Evolutionary conservation across 163 green algal species (phyloP).

Genomic region (Chloromonas sp.): DNA sequence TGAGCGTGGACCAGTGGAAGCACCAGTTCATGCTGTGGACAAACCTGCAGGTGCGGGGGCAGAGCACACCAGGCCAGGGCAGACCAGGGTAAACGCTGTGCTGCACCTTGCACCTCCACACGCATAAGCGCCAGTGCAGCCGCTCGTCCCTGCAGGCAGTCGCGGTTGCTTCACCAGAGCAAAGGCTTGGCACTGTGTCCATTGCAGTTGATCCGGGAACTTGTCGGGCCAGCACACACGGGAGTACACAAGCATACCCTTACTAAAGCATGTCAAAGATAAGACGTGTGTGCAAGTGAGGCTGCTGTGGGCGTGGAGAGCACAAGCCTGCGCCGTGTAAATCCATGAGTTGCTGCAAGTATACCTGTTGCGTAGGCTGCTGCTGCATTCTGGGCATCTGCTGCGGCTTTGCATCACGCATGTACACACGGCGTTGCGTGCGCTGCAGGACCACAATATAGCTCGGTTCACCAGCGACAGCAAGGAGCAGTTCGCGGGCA

Average conservation of each 20-base stretch:
- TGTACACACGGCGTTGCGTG: neutral
- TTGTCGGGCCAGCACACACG: too few species aligned
- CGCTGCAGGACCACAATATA: slow-evolving; percentile 26
- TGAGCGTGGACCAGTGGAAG: slow-evolving; percentile 94
- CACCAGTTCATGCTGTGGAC: slow-evolving; percentile 98
- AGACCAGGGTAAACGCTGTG: too few species aligned
- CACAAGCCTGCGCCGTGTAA: too few species aligned
- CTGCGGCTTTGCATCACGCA: neutral
- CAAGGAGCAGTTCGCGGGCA: slow-evolving; percentile 71
- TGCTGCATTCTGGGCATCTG: too few species aligned
- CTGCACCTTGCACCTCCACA: neutral
- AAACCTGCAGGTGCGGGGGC: slow-evolving; percentile 53
- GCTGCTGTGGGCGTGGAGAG: neutral
- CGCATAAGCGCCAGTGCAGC: neutral
- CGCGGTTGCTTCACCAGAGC: too few species aligned
- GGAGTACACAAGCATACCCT: too few species aligned
- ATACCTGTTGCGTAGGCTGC: neutral
- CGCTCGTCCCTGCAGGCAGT: neutral
- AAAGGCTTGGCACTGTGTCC: too few species aligned
- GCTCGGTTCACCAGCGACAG: slow-evolving; percentile 77
- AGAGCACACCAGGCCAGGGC: neutral
- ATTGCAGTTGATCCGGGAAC: too few species aligned
- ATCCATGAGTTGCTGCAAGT: too few species aligned
- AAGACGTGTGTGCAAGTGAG: neutral
- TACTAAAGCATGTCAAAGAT: too few species aligned